A percentile compares a stretch with the other conserved stretches of the same genome.
These are phyloP conservation scores for Catharanthus roseus DNA, from an alignment of 257 asterid species.

Conservation along the genomic window DNA sequence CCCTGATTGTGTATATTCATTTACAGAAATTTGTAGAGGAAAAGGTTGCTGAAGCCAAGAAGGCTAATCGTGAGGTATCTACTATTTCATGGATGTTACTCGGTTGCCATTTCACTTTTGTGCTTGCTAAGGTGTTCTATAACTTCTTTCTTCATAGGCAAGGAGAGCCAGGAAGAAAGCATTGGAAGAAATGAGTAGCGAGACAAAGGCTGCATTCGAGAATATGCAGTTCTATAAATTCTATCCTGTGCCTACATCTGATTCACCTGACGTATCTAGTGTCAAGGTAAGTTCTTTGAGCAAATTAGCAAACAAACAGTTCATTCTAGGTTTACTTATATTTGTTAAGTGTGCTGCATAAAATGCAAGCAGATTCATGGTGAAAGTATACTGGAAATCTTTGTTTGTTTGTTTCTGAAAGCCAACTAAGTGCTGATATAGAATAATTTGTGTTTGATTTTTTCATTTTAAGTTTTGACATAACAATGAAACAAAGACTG, in stretches of 20 bases:
- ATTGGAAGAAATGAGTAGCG: slow-evolving; percentile 62
- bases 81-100: neutral
- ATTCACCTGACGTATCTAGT: slow-evolving; percentile 70
- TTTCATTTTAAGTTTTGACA: neutral
- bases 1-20: neutral
- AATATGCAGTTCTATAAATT: slow-evolving; percentile 69
- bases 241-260: slow-evolving; percentile 73
- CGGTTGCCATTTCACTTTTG: neutral
- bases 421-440: neutral
- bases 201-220: slow-evolving; percentile 61
- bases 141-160: slow-evolving; percentile 41
- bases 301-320: neutral
- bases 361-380: neutral
- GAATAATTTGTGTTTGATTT: neutral
- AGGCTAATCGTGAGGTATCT: slow-evolving; percentile 66
- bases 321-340: neutral
- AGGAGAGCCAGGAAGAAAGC: slow-evolving; percentile 80
- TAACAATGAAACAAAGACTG: neutral
- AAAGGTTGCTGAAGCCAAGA: slow-evolving; percentile 73
- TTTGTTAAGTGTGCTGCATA: neutral
- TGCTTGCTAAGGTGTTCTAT: neutral
- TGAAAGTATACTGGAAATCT: neutral
- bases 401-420: neutral
- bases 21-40: slow-evolving; percentile 62
- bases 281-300: slow-evolving; percentile 53